Percentiles rank a stretch among this genome's conserved stretches.
phyloP scores from a whole-genome alignment of 2,329 filamentous ascomycete genomes.

The Zalaria sp. region DNA sequence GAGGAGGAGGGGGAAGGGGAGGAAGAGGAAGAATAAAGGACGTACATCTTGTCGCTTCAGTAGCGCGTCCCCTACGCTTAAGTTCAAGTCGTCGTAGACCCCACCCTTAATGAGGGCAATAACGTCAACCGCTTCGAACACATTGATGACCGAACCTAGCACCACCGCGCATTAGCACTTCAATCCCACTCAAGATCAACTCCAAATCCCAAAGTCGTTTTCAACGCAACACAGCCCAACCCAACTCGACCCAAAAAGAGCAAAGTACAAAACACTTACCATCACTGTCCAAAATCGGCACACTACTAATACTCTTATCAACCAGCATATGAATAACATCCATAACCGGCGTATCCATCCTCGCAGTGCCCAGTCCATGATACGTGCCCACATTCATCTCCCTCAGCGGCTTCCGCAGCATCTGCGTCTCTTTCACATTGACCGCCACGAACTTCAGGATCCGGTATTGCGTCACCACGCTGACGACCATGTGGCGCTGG shows the following conservation, averaged over 20 bases:
- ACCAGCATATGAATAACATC: conserved; percentile 92
- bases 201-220: no score
- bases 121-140: conserved; percentile 95
- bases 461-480: conserved; percentile 93
- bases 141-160: conserved; percentile 64
- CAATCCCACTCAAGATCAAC: no score
- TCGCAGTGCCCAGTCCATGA: conserved; percentile 61
- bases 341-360: conserved; percentile 82
- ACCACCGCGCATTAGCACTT: neutral
- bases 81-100: conserved; percentile 76
- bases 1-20: no score
- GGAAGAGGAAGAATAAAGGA: conserved; percentile 5
- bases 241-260: no score
- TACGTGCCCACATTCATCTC: conserved; percentile 83
- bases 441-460: conserved; percentile 98
- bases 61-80: conserved; percentile 77
- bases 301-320: conserved; percentile 81
- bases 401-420: conserved; percentile 72
- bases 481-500: conserved; percentile 79
- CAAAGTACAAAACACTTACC: no score
- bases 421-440: conserved; percentile 78
- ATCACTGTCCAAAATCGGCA: conserved; percentile 78
- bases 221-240: no score
- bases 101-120: conserved; percentile 92
- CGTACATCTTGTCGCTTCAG: conserved; percentile 65